Percentiles rank a stretch among this genome's conserved stretches.
Evolutionary conservation across 495 filamentous ascomycete genomes (phyloP).

Genomic region (Thermochaetoides thermophila): DNA sequence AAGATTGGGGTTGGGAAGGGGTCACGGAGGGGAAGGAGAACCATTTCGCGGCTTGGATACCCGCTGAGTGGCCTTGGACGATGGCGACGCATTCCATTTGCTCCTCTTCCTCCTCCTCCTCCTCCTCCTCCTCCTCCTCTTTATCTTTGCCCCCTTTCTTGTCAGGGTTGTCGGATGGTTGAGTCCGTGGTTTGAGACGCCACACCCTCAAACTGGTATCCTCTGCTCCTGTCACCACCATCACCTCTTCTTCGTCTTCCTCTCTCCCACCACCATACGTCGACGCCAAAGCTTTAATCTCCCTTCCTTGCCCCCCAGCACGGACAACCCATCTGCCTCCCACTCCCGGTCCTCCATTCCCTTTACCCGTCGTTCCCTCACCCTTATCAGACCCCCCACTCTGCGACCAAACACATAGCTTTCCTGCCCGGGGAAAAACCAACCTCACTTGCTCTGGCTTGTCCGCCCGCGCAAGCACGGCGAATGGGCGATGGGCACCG

Average conservation of each 20-base stretch:
- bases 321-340: conserved; percentile 43
- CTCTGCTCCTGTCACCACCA: conserved; percentile 75
- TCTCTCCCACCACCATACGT: neutral
- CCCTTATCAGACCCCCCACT: conserved; percentile 29
- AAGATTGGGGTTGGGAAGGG: neutral
- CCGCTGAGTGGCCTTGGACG: conserved; percentile 60
- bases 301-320: conserved; percentile 66
- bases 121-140: too few relatives aligned
- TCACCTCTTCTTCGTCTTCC: neutral
- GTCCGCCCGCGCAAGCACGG: conserved; percentile 31
- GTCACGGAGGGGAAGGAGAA: too few relatives aligned
- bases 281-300: conserved; percentile 66
- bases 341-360: too few relatives aligned
- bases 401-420: conserved; percentile 38
- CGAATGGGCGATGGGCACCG: conserved; percentile 63
- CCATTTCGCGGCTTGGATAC: conserved; percentile 73
- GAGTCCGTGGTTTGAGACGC: too few relatives aligned
- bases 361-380: too few relatives aligned
- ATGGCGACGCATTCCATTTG: conserved; percentile 42
- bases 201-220: too few relatives aligned
- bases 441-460: conserved; percentile 26
- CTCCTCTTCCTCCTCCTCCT: too few relatives aligned
- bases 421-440: conserved; percentile 40
- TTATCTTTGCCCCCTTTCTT: too few relatives aligned
- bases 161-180: too few relatives aligned